Evolutionary conservation across 805 yeast species (phyloP), one percentile per base, ranked within the genome.

Genomic region (Blastobotrys robertii): DNA sequence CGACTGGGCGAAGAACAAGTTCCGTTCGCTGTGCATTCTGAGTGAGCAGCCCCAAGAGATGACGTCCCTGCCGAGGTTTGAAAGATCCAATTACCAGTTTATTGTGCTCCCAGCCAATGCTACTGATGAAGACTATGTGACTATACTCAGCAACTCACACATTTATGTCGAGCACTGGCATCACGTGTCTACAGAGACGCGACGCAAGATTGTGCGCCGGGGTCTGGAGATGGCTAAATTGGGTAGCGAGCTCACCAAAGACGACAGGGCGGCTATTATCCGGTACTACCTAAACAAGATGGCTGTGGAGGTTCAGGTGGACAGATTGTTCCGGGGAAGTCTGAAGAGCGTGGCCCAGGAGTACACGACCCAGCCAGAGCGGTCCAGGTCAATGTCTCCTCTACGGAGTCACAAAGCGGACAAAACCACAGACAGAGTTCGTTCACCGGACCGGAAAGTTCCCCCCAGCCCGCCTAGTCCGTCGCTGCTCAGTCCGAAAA

Each of bases 1-100:
- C 13, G 88, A 81, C 55, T 81, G 77, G 70, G 56, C 67, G 38
- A 79, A 79, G 54, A 81, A 81, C 64, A 74, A 75, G 58, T 80
- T 79, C 57, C 64, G 90, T 43, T 65, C 83, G 1, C 57, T 74
- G 53, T 71, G 83, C 50, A 67, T 81, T 3, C 58, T 81, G 15
- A 63, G 77, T 3, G 76, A 64, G 19, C 44, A 47, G 7, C 84
- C 86, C 2, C 63, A 54, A 19, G 65, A 67, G 43, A 54, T 65
- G 25, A 37, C 45, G 6, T 29, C 35, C 2, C 52, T 64, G 37
- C 68, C 62, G 32, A 14, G 42, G 35, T 47, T 57, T 57, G 56
- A 50, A 12, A 32, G 14, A n/a, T 38, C 68, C 62, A 40, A 50
- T 39, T 25, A 51, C 47, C 22, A 41, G 54, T 74, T 75, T 45